Conservation (phyloP, 1,139 yeast species). For the Geotrichum klebahnii region DNA sequence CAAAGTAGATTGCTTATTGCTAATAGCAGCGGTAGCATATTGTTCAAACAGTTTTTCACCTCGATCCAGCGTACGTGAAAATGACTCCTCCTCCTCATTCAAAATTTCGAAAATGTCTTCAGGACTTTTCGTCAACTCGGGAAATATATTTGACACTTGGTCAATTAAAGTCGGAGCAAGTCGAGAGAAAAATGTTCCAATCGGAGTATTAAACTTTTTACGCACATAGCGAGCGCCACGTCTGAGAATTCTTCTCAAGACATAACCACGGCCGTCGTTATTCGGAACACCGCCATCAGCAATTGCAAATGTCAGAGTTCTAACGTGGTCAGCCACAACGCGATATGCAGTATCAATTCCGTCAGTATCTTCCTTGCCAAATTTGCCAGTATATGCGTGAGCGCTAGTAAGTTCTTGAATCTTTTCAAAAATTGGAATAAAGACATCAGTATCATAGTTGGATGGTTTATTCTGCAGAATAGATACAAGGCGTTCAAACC, state of each 20-base stretch:
- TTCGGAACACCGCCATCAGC: conserved; percentile 99
- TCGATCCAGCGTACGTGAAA: conserved; percentile 91
- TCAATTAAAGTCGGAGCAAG: conserved; percentile 90
- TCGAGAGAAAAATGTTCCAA: conserved; percentile 77
- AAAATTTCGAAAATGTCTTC: conserved; percentile 81
- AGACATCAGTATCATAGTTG: conserved; percentile 95
- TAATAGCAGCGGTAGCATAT: conserved; percentile 78
- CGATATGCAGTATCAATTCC: conserved; percentile 98
- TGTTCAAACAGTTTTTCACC: conserved; percentile 96
- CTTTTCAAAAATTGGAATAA: conserved; percentile 75
- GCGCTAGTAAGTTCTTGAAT: conserved; percentile 92
- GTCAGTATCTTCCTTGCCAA: conserved; percentile 85
- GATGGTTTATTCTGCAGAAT: conserved; percentile 85
- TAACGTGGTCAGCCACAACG: conserved; percentile 95
- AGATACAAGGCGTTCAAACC: conserved; percentile 94
- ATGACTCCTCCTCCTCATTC: conserved; percentile 92
- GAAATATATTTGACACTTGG: conserved; percentile 84
- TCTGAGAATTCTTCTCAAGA: conserved; percentile 89
- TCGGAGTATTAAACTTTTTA: conserved; percentile 92
- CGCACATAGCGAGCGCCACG: conserved; percentile 97
- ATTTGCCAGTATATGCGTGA: conserved; percentile 85
- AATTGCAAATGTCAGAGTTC: conserved; percentile 92
- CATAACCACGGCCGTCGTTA: conserved; percentile 98
- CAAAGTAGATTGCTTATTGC: conserved; percentile 68
- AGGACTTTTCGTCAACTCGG: conserved; percentile 73